Conservation (phyloP, 148 eudicot species). For the Cornus controversa region DNA sequence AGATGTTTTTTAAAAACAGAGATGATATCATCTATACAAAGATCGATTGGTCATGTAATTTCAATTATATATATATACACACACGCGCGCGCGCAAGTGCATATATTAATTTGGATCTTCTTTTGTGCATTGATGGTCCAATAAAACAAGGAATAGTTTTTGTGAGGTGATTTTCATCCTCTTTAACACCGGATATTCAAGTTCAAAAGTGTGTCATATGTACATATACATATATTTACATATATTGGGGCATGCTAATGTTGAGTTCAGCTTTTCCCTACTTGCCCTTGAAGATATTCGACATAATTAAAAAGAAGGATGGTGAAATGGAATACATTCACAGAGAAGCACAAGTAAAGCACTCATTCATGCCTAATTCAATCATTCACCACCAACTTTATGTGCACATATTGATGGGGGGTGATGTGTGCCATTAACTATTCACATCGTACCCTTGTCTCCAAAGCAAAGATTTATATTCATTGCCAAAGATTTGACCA, state of each 20-base stretch:
- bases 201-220: too few relatives aligned
- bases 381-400: slow-evolving; percentile 12
- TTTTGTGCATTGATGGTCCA: too few relatives aligned
- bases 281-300: slow-evolving; percentile 17
- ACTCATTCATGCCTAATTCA: neutral
- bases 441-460: neutral
- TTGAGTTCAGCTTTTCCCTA: neutral
- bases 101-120: too few relatives aligned
- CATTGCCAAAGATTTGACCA: neutral
- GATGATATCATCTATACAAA: too few relatives aligned
- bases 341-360: slow-evolving; percentile 10
- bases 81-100: too few relatives aligned
- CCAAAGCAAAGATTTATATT: neutral
- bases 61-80: too few relatives aligned
- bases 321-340: neutral
- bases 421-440: slow-evolving; percentile 5
- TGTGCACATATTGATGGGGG: slow-evolving; percentile 7
- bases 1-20: too few relatives aligned
- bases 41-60: too few relatives aligned
- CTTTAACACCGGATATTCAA: too few relatives aligned
- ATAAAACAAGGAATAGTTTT: too few relatives aligned
- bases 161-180: too few relatives aligned
- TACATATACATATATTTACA: neutral
- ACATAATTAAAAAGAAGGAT: neutral
- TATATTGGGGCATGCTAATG: neutral